Conservation (phyloP, 2,329 filamentous ascomycete species). For the Diaporthe citrichinensis region DNA sequence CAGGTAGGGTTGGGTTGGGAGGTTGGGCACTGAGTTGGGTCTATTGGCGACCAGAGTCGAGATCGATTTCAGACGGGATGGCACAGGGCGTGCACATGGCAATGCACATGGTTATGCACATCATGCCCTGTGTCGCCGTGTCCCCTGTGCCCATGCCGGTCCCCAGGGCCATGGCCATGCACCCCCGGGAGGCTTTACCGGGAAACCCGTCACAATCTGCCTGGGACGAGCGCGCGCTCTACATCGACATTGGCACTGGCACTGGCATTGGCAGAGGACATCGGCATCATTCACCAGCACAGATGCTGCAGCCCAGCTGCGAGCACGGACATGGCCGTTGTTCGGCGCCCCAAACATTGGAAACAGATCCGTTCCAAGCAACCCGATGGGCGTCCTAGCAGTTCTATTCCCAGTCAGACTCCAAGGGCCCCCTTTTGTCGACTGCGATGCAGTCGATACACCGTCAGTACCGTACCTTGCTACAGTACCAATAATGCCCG, state of each 20-base stretch:
- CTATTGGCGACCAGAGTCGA: constrained; percentile 20
- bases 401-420: constrained; percentile 2
- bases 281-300: constrained; percentile 27
- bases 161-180: constrained; percentile 25
- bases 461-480: constrained; percentile 12
- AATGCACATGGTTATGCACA: constrained; percentile 31
- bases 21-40: constrained; percentile 21
- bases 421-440: constrained; percentile 24
- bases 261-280: constrained; percentile 18
- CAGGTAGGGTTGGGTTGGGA: constrained; percentile 10
- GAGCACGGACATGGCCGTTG: constrained; percentile 30
- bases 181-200: constrained; percentile 24
- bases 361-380: constrained; percentile 30
- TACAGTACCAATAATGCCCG: constrained; percentile 4
- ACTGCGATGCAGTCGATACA: constrained; percentile 13
- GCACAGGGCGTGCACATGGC: constrained; percentile 27
- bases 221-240: constrained; percentile 33
- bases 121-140: constrained; percentile 24
- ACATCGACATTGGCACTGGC: constrained; percentile 11
- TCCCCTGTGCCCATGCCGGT: constrained; percentile 18
- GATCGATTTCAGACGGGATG: constrained; percentile 29
- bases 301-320: constrained; percentile 31
- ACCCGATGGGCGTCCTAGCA: neutral
- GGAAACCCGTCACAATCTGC: constrained; percentile 16
- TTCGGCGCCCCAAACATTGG: constrained; percentile 26